Evolutionary conservation across 306 rosid genomes (phyloP), one percentile per base, ranked within the genome.

Genomic region (Dryas alaskensis): DNA sequence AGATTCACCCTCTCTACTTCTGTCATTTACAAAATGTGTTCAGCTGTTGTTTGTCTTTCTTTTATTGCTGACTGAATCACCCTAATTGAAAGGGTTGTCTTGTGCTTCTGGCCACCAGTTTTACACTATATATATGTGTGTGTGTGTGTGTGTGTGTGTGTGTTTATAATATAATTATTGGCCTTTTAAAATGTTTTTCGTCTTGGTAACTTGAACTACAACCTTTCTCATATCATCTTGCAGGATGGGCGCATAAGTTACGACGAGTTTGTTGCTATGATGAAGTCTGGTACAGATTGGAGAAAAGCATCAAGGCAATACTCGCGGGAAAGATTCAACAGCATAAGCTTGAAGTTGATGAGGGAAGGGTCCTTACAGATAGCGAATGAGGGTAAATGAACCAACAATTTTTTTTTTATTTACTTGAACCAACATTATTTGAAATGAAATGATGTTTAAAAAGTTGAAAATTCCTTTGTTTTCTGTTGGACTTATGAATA

Each of bases 201-300:
- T 22, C 22, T 22, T 11, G 43, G 12, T 75, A 25, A 58, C 53
- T 50, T 14, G 10, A 64, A 50, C 60, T 60, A 51, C 40, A 48
- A 69, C 19, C 70, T 31, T 67, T 66, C 17, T 50, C 3, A 57
- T 75, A 13, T 74, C 0, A 42, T 60, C 59, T 73, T 54, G 78
- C 80, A 92, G 98, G 98, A 92, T 77, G 98, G 98, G 77, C 84
- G 81, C 77, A 92, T 92, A 67, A 90, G 98, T 73, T 90, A 90
- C 11, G 92, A 84, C 63, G 98, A 92, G 72, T 92, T 92, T 85
- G 92, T 85, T 47, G 86, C 81, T 44, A 92, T 92, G 98, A 92
- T 92, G 98, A 92, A 90, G 80, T 87, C 97, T 3, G 96, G 98
- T 49, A 92, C 96, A 37, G 98, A 92, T 81, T 90, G 98, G 98